phyloP scores from a whole-genome alignment of 371 early-diverging fungal species.

The Lichtheimia ornata region DNA sequence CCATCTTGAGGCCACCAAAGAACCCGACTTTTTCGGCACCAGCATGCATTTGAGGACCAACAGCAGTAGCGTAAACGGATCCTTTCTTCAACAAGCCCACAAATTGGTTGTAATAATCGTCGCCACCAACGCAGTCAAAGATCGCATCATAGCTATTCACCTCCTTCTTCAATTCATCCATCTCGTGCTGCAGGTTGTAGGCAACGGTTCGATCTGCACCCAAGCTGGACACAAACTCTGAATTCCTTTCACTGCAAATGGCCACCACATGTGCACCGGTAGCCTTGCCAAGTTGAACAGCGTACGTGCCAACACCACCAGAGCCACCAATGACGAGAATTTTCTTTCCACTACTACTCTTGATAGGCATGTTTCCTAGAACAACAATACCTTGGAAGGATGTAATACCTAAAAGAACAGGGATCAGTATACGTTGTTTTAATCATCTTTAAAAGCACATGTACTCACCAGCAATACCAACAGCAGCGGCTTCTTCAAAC shows the following conservation, averaged over 20 bases:
- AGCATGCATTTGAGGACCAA: slow-evolving; percentile 33
- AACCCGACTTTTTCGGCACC: slow-evolving; percentile 24
- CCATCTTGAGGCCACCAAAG: slow-evolving; percentile 12
- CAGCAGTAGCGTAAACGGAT: slow-evolving; percentile 47
- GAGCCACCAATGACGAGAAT: slow-evolving; percentile 59
- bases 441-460: too few relatives aligned
- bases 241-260: slow-evolving; percentile 61
- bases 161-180: slow-evolving; percentile 21
- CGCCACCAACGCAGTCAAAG: slow-evolving; percentile 58
- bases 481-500: slow-evolving; percentile 54
- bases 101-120: slow-evolving; percentile 40
- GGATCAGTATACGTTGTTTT: not conserved
- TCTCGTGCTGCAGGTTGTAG: slow-evolving; percentile 43
- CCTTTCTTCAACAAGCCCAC: slow-evolving; percentile 28
- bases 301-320: slow-evolving; percentile 64
- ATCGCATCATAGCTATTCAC: slow-evolving; percentile 40
- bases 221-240: slow-evolving; percentile 46
- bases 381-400: slow-evolving; percentile 40
- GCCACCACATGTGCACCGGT: slow-evolving; percentile 59
- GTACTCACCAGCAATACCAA: slow-evolving; percentile 29
- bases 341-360: not conserved
- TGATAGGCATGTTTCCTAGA: slow-evolving; percentile 18
- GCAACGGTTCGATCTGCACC: slow-evolving; percentile 68
- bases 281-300: slow-evolving; percentile 65
- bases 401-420: slow-evolving; percentile 16